These are phyloP conservation scores for Amanita subjunquillea DNA, from an alignment of 768 basidiomycete genomes.

Conservation along the genomic window DNA sequence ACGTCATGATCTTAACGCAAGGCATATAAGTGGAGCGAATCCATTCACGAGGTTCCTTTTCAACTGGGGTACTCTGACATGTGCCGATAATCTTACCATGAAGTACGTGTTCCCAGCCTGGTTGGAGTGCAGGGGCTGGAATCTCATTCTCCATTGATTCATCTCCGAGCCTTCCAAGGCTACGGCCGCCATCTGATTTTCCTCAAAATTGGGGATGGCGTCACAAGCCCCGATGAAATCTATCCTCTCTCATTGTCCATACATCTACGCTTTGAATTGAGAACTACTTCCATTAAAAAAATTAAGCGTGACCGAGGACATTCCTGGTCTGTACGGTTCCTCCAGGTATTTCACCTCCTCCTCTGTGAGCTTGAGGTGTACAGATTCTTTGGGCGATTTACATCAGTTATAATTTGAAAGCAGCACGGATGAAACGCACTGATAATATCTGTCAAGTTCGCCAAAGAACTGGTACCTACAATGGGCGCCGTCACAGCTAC, in stretches of 20 bases:
- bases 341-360: constrained; percentile 26
- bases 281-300: too few relatives aligned
- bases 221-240: too few relatives aligned
- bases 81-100: constrained; percentile 23
- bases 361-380: constrained; percentile 36
- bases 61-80: too few relatives aligned
- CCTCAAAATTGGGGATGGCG: too few relatives aligned
- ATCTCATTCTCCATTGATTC: constrained; percentile 16
- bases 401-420: not conserved
- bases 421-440: constrained; percentile 16
- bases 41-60: too few relatives aligned
- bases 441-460: constrained; percentile 42
- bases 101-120: constrained; percentile 53
- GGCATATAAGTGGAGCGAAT: too few relatives aligned
- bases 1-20: too few relatives aligned
- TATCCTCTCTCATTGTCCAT: too few relatives aligned
- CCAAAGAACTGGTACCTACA: constrained; percentile 40
- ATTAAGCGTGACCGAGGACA: constrained; percentile 32
- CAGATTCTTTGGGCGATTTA: constrained; percentile 12
- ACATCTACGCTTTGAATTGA: too few relatives aligned
- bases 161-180: too few relatives aligned
- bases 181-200: too few relatives aligned
- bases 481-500: constrained; percentile 46
- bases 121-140: constrained; percentile 43
- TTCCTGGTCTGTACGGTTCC: constrained; percentile 33